A percentile compares a stretch with the other conserved stretches of the same genome.
Conservation (phyloP, 495 filamentous ascomycete genomes). For the Podospora tetraspora region DNA sequence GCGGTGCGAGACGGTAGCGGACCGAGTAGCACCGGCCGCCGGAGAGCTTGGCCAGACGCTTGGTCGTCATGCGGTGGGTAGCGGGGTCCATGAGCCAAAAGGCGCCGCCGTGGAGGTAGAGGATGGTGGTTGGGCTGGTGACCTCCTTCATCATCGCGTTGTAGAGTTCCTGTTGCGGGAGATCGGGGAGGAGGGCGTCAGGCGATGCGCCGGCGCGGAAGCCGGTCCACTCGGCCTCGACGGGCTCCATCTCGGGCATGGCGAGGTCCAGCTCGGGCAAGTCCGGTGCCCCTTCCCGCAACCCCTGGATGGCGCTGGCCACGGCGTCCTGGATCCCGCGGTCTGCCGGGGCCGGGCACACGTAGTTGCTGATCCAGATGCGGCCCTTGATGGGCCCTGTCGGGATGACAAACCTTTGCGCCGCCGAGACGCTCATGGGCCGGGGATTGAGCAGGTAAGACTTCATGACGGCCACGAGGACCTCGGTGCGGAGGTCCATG, state of each 20-base stretch:
- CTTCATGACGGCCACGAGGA: slow-evolving; percentile 67
- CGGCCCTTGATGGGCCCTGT: slow-evolving; percentile 69
- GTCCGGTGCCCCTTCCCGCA: slow-evolving; percentile 44
- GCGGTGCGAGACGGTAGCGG: slow-evolving; percentile 84
- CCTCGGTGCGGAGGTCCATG: slow-evolving; percentile 71
- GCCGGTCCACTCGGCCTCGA: slow-evolving; percentile 87
- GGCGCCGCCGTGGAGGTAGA: slow-evolving; percentile 91
- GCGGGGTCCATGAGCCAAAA: slow-evolving; percentile 75
- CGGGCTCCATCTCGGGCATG: slow-evolving; percentile 49
- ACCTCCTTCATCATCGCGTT: slow-evolving; percentile 65
- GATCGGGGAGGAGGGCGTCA: slow-evolving; percentile 46
- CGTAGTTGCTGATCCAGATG: slow-evolving; percentile 73
- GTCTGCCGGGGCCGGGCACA: slow-evolving; percentile 44
- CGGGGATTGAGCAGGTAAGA: slow-evolving; percentile 46
- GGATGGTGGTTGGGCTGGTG: slow-evolving; percentile 58
- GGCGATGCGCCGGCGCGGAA: slow-evolving; percentile 55
- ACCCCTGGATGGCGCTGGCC: slow-evolving; percentile 58
- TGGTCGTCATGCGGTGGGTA: slow-evolving; percentile 49
- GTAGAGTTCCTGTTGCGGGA: slow-evolving; percentile 70
- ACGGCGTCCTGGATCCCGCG: slow-evolving; percentile 54
- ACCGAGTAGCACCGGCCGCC: slow-evolving; percentile 65
- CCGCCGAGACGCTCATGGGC: slow-evolving; percentile 49
- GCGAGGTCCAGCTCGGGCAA: slow-evolving; percentile 35
- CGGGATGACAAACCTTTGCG: slow-evolving; percentile 56
- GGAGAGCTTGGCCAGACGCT: slow-evolving; percentile 45